Base-by-base conservation (phyloP, 2,329 filamentous ascomycete genomes). In the Epichloe elymi region DNA sequence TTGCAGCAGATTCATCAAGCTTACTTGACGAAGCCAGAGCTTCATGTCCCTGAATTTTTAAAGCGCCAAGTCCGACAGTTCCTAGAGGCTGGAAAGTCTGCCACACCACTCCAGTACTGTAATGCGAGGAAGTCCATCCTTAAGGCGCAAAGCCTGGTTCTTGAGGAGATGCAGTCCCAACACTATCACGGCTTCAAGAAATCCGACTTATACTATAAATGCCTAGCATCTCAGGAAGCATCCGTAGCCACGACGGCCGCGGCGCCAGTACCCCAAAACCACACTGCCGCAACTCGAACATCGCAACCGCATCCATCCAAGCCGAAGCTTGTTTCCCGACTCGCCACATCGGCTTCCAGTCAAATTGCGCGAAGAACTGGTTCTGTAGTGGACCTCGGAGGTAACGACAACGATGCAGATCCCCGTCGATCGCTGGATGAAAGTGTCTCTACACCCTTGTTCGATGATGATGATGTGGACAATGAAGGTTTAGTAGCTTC, bases 201-300 rank as follows among this genome's bases (percentile, higher is more conserved):
- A 58, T 95, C 93, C 0, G 93, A 97, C 61, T 68, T 98, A 0
- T 98, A 89, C 65, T 97, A 93, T 73, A 98, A 98, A 65, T 96
- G 90, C 63, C 74, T 98, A 1, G 88, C 91, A 7, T 86, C 91
- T 12, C 88, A 95, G 60, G 89, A 95, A 67, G 74, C 78, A 2
- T 51, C 51, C 37, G 41, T 51, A 3, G 55, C 59, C 12, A 38
- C 48, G 23, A 35, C 43, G 19, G 42, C 33, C 1, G 5, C 47
- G 11, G 10, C 30, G 5, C 43, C 41, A 19, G 37, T 42, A 19
- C 58, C 58, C 1, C 58, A 55, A 3, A 26, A 47, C 23, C 44
- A 56, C 26, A 42, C 52, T 48, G 39, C 60, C 58, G 48, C 62
- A 62, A 46, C 54, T 63, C 46, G 55, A 52, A 49, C 65, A 17